Evolutionary conservation across 2,329 filamentous ascomycete genomes (phyloP).

Genomic region (Keithomyces neogunnii): DNA sequence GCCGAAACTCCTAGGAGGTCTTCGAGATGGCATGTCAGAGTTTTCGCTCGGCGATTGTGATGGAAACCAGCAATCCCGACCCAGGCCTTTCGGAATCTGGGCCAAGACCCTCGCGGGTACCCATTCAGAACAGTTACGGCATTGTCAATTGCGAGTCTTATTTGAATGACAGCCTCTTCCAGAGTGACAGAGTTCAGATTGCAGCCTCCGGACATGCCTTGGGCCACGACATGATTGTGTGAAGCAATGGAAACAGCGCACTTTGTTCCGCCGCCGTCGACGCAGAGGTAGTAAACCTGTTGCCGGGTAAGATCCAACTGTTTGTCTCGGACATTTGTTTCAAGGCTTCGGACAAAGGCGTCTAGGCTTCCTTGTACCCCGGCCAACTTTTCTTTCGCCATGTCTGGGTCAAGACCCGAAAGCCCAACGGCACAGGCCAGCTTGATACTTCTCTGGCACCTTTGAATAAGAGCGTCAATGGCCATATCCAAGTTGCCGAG

Average conservation of each 20-base stretch:
- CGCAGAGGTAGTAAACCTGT: constrained; percentile 19
- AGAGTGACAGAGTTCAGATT: constrained; percentile 26
- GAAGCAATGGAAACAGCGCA: constrained; percentile 26
- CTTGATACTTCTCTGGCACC: constrained; percentile 7
- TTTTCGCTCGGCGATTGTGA: constrained; percentile 15
- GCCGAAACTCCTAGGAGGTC: constrained; percentile 22
- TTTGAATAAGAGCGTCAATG: constrained; percentile 9
- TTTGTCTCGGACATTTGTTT: background rate
- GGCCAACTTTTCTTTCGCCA: constrained; percentile 11
- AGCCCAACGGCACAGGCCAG: background rate
- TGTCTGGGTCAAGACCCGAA: constrained; percentile 5
- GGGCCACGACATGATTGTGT: constrained; percentile 13
- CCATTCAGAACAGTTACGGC: constrained; percentile 1
- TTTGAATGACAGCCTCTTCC: constrained; percentile 9
- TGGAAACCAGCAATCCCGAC: constrained; percentile 29
- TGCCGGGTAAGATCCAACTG: no score
- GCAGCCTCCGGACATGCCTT: constrained; percentile 19
- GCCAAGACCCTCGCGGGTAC: background rate
- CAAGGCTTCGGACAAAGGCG: constrained; percentile 4
- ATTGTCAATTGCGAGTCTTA: background rate
- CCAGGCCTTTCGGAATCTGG: constrained; percentile 23
- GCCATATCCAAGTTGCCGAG: constrained; percentile 9
- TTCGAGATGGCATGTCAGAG: constrained; percentile 17
- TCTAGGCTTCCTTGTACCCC: constrained; percentile 7
- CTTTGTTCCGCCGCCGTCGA: constrained; percentile 34